phyloP scores from a whole-genome alignment of 192 early-diverging fungal species.

The Coemansia aciculifera region DNA sequence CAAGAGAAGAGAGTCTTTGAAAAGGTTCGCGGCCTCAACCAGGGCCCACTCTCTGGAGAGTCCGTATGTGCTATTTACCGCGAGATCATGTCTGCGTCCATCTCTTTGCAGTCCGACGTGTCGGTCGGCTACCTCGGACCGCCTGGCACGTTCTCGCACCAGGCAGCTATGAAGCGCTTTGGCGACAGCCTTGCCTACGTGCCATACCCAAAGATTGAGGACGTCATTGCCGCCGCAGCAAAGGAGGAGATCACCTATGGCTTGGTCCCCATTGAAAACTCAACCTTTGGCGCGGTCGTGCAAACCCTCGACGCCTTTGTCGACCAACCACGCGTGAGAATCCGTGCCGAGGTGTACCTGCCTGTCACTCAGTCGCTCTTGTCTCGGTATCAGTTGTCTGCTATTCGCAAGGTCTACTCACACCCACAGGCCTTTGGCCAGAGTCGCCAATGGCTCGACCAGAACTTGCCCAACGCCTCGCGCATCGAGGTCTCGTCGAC shows the following conservation, averaged over 20 bases:
- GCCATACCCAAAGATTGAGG: slow-evolving; percentile 67
- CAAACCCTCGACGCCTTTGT: slow-evolving; percentile 80
- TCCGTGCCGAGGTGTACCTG: slow-evolving; percentile 80
- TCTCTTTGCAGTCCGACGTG: slow-evolving; percentile 76
- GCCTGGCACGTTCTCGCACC: slow-evolving; percentile 85
- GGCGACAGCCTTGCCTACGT: slow-evolving; percentile 76
- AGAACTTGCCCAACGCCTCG: slow-evolving; percentile 71
- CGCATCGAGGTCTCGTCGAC: slow-evolving; percentile 80
- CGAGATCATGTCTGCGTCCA: slow-evolving; percentile 89
- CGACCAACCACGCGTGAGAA: slow-evolving; percentile 59
- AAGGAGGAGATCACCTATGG: slow-evolving; percentile 79
- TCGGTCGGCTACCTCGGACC: slow-evolving; percentile 91
- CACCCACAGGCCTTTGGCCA: slow-evolving; percentile 82
- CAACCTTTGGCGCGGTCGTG: slow-evolving; percentile 81
- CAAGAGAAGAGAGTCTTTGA: slow-evolving; percentile 79
- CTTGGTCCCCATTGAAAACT: slow-evolving; percentile 95
- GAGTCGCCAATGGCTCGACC: slow-evolving; percentile 69
- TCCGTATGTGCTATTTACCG: slow-evolving; percentile 70
- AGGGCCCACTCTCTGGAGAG: slow-evolving; percentile 72
- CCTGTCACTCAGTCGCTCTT: slow-evolving; percentile 81
- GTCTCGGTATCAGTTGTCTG: slow-evolving; percentile 60
- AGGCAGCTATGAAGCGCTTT: slow-evolving; percentile 78
- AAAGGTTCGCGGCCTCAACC: slow-evolving; percentile 68
- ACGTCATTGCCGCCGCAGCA: slow-evolving; percentile 79
- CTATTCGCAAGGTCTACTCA: slow-evolving; percentile 78